Evolutionary conservation across 2,329 filamentous ascomycete species (phyloP).

Genomic region (Cladosporium sp.): DNA sequence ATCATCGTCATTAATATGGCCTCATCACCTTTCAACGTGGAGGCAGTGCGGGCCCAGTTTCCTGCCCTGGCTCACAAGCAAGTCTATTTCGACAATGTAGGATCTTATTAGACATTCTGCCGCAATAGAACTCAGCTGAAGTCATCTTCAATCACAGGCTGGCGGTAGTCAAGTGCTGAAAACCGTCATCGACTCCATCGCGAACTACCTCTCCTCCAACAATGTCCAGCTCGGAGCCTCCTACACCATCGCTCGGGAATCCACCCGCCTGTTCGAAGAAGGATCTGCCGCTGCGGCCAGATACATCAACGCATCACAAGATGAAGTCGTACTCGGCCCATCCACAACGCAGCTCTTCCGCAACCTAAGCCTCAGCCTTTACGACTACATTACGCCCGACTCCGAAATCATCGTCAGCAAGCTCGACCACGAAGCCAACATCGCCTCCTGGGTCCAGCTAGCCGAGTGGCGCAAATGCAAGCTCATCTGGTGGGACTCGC

Average conservation of each 20-base stretch:
- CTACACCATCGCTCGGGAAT: constrained; percentile 55
- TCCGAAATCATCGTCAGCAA: constrained; percentile 59
- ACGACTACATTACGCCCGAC: constrained; percentile 50
- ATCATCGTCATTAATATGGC: constrained; percentile 7
- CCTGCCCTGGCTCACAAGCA: constrained; percentile 62
- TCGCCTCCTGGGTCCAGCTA: constrained; percentile 65
- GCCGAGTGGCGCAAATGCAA: constrained; percentile 54
- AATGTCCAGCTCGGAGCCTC: constrained; percentile 73
- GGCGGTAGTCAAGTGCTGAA: constrained; percentile 66
- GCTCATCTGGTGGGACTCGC: constrained; percentile 61
- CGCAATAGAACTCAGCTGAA: constrained; percentile 64
- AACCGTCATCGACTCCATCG: constrained; percentile 59
- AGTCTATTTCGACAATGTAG: constrained; percentile 64
- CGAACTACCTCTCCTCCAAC: constrained; percentile 57
- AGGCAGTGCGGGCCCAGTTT: constrained; percentile 54
- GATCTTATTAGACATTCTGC: background rate
- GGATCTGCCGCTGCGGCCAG: constrained; percentile 61
- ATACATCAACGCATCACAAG: constrained; percentile 61
- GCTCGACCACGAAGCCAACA: constrained; percentile 73
- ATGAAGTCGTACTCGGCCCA: constrained; percentile 66
- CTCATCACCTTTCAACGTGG: constrained; percentile 45
- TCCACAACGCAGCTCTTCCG: constrained; percentile 72
- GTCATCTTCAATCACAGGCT: constrained; percentile 33
- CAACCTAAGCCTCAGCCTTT: constrained; percentile 56
- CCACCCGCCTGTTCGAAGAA: constrained; percentile 53